Evolutionary conservation across 2,329 filamentous ascomycete genomes (phyloP).

Genomic region (Cladophialophora carrionii): DNA sequence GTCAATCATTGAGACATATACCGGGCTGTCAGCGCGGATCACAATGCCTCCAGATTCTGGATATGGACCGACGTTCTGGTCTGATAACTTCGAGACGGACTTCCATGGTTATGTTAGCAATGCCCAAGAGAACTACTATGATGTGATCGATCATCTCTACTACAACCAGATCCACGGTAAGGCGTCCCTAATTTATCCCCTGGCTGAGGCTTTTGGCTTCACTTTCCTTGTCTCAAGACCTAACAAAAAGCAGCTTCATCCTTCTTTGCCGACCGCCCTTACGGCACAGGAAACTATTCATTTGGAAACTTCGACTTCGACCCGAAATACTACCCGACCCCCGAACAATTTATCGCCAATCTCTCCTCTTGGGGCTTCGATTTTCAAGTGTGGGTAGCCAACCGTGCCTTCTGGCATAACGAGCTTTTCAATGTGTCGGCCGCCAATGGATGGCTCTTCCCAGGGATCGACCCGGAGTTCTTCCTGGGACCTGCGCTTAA

Average conservation of each 20-base stretch:
- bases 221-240: background rate
- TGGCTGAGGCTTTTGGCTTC: background rate
- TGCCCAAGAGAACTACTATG: conserved; percentile 14
- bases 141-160: conserved; percentile 14
- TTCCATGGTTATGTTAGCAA: conserved; percentile 12
- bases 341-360: conserved; percentile 14
- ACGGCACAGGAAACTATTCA: conserved; percentile 11
- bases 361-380: conserved; percentile 13
- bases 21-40: conserved; percentile 2
- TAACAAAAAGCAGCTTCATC: background rate
- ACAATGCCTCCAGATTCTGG: conserved; percentile 13
- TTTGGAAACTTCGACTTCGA: conserved; percentile 16
- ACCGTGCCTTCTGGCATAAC: conserved; percentile 9
- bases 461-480: conserved; percentile 8
- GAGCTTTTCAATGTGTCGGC: conserved; percentile 11
- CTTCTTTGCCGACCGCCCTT: conserved; percentile 9
- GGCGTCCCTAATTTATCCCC: background rate
- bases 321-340: conserved; percentile 6
- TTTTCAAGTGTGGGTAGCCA: conserved; percentile 12
- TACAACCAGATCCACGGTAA: conserved; percentile 11
- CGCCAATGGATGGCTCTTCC: conserved; percentile 12
- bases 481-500: conserved; percentile 14
- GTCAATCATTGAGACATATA: conserved; percentile 13
- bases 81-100: conserved; percentile 14
- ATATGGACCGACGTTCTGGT: conserved; percentile 16